A percentile compares a stretch with the other conserved stretches of the same genome.
Conservation (phyloP, 192 early-diverging fungal species). For the Backusella liffmaniae region DNA sequence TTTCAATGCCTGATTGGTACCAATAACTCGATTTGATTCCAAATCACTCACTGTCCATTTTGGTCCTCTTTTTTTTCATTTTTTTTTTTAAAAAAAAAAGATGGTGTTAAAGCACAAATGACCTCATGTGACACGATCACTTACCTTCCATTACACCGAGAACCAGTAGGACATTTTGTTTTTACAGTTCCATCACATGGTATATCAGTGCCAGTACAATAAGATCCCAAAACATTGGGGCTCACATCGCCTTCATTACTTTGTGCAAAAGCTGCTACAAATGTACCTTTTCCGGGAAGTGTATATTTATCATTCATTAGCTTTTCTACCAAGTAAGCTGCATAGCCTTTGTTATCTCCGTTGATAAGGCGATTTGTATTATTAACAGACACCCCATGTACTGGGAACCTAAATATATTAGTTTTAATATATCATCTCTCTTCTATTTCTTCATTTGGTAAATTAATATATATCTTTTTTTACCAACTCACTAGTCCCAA, state of each 20-base stretch:
- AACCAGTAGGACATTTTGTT: constrained; percentile 12
- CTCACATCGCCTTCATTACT: constrained; percentile 29
- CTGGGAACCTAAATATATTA: constrained; percentile 22
- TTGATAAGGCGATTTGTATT: constrained; percentile 28
- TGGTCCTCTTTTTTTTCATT: constrained; percentile 15
- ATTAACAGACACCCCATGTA: constrained; percentile 30
- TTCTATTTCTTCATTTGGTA: constrained; percentile 6
- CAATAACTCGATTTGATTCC: constrained; percentile 33
- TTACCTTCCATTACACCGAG: constrained; percentile 23
- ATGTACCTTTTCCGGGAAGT: constrained; percentile 20
- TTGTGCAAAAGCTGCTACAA: constrained; percentile 33
- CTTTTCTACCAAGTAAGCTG: constrained; percentile 23
- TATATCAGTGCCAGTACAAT: constrained; percentile 28
- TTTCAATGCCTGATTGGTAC: constrained; percentile 25
- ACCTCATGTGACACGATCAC: too few species aligned
- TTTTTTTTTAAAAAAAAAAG: not conserved
- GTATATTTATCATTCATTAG: constrained; percentile 18
- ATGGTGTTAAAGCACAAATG: too few species aligned
- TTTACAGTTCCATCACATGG: constrained; percentile 24
- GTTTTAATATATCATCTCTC: not conserved
- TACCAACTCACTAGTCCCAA: constrained; percentile 31
- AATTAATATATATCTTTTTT: not conserved
- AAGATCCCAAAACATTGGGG: constrained; percentile 33
- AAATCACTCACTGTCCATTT: constrained; percentile 21
- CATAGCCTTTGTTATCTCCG: constrained; percentile 35